Conservation (phyloP, 805 yeast genomes). For the Lipomyces orientalis region DNA sequence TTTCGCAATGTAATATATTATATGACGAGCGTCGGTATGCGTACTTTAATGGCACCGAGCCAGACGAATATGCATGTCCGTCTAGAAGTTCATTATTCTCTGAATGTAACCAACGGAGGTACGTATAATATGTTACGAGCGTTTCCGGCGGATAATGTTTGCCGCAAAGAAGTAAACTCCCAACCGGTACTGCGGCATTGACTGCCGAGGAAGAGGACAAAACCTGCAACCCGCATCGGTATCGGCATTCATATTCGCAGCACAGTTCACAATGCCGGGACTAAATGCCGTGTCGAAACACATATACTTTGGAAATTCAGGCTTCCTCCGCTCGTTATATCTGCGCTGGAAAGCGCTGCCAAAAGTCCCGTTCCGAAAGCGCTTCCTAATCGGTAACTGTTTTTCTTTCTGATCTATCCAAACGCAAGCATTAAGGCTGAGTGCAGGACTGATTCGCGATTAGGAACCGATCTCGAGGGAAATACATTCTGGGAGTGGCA, state of each 20-base stretch:
- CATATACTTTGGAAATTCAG: neutral
- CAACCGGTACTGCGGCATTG: too few species aligned
- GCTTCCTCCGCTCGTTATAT: conserved; percentile 36
- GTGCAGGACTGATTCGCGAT: neutral
- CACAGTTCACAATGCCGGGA: neutral
- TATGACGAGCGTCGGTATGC: neutral
- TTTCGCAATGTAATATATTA: neutral
- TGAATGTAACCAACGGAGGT: too few species aligned
- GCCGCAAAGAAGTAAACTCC: too few species aligned
- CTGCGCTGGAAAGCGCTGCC: conserved; percentile 66
- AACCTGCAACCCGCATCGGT: too few species aligned
- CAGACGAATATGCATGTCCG: neutral
- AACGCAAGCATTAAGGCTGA: too few species aligned
- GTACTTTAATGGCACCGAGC: neutral
- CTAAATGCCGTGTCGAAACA: neutral
- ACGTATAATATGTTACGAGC: too few species aligned
- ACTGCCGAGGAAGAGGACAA: too few species aligned
- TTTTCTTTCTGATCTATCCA: neutral
- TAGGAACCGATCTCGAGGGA: conserved; percentile 78
- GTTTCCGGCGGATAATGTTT: too few species aligned
- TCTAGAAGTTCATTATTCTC: too few species aligned
- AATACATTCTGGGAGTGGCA: conserved; percentile 86
- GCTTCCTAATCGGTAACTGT: conserved; percentile 63
- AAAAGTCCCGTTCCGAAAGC: conserved; percentile 69
- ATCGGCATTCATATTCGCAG: neutral